These are phyloP conservation scores for Pseudopithomyces chartarum DNA, from an alignment of 2,329 filamentous ascomycete species.

Conservation along the genomic window DNA sequence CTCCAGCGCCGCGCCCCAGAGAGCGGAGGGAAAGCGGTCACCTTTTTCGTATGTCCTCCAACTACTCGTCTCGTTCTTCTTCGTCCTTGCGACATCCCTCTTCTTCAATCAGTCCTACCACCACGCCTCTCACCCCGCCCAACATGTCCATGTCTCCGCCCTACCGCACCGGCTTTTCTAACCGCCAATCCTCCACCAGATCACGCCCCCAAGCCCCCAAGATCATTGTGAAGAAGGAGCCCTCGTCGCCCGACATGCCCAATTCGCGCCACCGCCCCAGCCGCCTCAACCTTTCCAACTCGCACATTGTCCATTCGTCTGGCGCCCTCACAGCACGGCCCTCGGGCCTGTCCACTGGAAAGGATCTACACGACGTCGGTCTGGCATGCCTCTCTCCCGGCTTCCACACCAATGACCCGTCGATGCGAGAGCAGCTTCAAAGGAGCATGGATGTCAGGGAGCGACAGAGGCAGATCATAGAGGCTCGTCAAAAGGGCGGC, in stretches of 20 bases:
- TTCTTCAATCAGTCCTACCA: constrained; percentile 23
- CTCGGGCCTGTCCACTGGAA: constrained; percentile 72
- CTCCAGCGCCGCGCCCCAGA: constrained; percentile 34
- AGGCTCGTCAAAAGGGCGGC: constrained; percentile 81
- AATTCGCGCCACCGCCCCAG: constrained; percentile 75
- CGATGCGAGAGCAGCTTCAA: constrained; percentile 93
- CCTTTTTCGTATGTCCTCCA: constrained; percentile 55
- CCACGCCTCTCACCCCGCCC: constrained; percentile 21
- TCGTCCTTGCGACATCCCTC: constrained; percentile 27
- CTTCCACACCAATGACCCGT: constrained; percentile 94
- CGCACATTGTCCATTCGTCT: constrained; percentile 49
- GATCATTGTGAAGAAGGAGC: constrained; percentile 97
- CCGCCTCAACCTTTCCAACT: constrained; percentile 73
- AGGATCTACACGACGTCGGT: constrained; percentile 89
- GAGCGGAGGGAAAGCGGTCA: constrained; percentile 58
- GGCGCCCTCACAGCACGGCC: constrained; percentile 66
- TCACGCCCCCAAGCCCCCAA: constrained; percentile 67
- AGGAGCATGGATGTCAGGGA: constrained; percentile 92
- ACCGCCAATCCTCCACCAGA: constrained; percentile 52
- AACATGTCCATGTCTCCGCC: constrained; percentile 35
- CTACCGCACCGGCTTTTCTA: constrained; percentile 30
- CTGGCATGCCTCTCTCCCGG: constrained; percentile 93
- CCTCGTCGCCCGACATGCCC: constrained; percentile 79
- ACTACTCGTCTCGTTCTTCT: constrained; percentile 29
- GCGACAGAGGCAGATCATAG: constrained; percentile 93